These are phyloP conservation scores for Sodiomyces alkalinus DNA, from an alignment of 2,329 filamentous ascomycete species.

Conservation along the genomic window DNA sequence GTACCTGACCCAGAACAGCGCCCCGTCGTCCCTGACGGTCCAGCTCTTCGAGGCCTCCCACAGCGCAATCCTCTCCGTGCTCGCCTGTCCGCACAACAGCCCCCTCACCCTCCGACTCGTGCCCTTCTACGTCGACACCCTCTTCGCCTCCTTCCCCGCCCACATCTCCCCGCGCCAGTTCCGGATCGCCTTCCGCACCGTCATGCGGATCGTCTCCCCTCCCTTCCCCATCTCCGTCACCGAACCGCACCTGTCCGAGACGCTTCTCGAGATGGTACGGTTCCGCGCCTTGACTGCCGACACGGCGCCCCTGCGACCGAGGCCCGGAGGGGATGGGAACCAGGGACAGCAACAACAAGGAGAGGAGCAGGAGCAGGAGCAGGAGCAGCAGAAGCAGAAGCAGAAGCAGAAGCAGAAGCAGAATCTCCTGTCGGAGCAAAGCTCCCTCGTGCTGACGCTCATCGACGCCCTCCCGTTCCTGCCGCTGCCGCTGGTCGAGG, in stretches of 20 bases:
- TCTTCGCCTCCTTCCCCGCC: conserved; percentile 65
- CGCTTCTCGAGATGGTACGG: conserved; percentile 62
- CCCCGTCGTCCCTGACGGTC: conserved; percentile 28
- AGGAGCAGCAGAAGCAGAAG: conserved; percentile 4
- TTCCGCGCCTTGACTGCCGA: conserved; percentile 44
- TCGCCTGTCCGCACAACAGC: conserved; percentile 67
- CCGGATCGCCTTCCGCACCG: conserved; percentile 71
- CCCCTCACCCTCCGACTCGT: conserved; percentile 54
- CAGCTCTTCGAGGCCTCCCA: conserved; percentile 79
- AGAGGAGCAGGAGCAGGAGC: conserved; percentile 14
- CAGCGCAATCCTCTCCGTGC: conserved; percentile 62
- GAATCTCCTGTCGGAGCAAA: conserved; percentile 54
- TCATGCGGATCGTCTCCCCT: conserved; percentile 68
- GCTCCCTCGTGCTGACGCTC: conserved; percentile 59
- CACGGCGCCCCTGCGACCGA: conserved; percentile 23
- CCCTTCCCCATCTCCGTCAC: conserved; percentile 59
- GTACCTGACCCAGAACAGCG: conserved; percentile 43
- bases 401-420: conserved; percentile 11
- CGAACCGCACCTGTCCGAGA: conserved; percentile 66
- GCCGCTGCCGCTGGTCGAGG: conserved; percentile 52
- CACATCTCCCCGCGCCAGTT: conserved; percentile 76
- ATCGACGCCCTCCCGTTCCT: conserved; percentile 68
- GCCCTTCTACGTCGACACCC: conserved; percentile 69
- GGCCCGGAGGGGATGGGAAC: conserved; percentile 20
- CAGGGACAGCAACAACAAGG: conserved; percentile 13